These are phyloP conservation scores for Acrocalymma vagum DNA, from an alignment of 2,329 filamentous ascomycete species.

Conservation along the genomic window DNA sequence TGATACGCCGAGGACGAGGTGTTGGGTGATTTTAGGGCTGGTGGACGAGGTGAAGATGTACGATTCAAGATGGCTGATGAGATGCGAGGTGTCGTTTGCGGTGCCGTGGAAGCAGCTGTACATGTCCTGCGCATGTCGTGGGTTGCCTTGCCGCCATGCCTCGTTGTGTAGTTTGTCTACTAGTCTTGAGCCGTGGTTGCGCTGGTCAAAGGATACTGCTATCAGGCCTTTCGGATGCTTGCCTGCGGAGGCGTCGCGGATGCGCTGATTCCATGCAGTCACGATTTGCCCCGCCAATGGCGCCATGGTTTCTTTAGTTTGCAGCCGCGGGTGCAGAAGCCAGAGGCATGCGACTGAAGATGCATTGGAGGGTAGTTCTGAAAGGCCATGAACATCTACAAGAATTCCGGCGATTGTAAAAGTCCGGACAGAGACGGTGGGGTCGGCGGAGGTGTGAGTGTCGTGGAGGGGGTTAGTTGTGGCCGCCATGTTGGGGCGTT, in stretches of 20 bases:
- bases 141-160: conserved; percentile 81
- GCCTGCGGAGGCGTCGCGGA: conserved; percentile 36
- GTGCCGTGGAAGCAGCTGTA: conserved; percentile 78
- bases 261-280: conserved; percentile 69
- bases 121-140: conserved; percentile 90
- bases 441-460: conserved; percentile 32
- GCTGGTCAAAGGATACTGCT: conserved; percentile 87
- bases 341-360: conserved; percentile 79
- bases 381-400: conserved; percentile 81
- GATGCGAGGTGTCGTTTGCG: conserved; percentile 74
- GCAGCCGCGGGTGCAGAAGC: conserved; percentile 84
- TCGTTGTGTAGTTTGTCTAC: conserved; percentile 75
- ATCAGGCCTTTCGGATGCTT: conserved; percentile 68
- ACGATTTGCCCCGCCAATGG: conserved; percentile 75
- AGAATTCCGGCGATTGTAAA: conserved; percentile 80
- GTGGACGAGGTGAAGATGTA: conserved; percentile 69
- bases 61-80: conserved; percentile 81
- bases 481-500: conserved; percentile 35
- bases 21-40: conserved; percentile 61
- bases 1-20: conserved; percentile 83
- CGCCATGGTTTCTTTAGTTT: conserved; percentile 76
- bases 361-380: conserved; percentile 69
- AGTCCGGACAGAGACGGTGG: conserved; percentile 68
- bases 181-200: conserved; percentile 84
- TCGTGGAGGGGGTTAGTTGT: conserved; percentile 45